Evolutionary conservation across 1,139 yeast species (phyloP).

Genomic region (Diutina scorzettiae): DNA sequence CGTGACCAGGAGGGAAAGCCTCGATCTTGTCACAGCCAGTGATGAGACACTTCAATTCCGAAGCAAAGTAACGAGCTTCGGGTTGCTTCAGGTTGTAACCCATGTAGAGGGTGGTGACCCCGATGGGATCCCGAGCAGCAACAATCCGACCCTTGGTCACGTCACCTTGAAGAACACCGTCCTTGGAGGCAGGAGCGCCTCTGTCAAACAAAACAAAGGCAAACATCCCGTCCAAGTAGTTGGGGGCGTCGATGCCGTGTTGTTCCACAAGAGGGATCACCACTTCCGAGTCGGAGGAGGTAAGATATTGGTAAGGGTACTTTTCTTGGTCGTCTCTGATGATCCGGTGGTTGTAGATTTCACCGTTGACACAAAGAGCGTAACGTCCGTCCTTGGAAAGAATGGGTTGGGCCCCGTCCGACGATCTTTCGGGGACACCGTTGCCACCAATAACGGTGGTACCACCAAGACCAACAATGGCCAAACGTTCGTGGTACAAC

Average conservation of each 20-base stretch:
- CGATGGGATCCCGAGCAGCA: slow-evolving; percentile 98
- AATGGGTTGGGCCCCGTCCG: slow-evolving; percentile 90
- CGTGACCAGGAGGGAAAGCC: slow-evolving; percentile 98
- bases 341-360: slow-evolving; percentile 91
- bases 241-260: slow-evolving; percentile 84
- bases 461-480: slow-evolving; percentile 88
- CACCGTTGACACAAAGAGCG: slow-evolving; percentile 87
- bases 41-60: slow-evolving; percentile 85
- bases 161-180: slow-evolving; percentile 10
- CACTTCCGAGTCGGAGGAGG: slow-evolving; percentile 93
- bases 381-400: slow-evolving; percentile 64
- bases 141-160: slow-evolving; percentile 55
- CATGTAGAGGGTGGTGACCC: slow-evolving; percentile 92
- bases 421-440: neutral
- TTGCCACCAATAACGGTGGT: neutral
- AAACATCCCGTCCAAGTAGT: slow-evolving; percentile 93
- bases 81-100: slow-evolving; percentile 70
- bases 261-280: slow-evolving; percentile 85
- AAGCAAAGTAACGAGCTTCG: slow-evolving; percentile 75
- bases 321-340: slow-evolving; percentile 63
- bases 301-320: slow-evolving; percentile 52
- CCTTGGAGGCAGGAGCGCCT: slow-evolving; percentile 17
- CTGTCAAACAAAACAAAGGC: slow-evolving; percentile 89
- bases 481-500: slow-evolving; percentile 87
- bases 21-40: slow-evolving; percentile 88